Percentiles rank a stretch among this genome's conserved stretches.
Conservation (phyloP, 2,329 filamentous ascomycete species). For the Apiospora marii region DNA sequence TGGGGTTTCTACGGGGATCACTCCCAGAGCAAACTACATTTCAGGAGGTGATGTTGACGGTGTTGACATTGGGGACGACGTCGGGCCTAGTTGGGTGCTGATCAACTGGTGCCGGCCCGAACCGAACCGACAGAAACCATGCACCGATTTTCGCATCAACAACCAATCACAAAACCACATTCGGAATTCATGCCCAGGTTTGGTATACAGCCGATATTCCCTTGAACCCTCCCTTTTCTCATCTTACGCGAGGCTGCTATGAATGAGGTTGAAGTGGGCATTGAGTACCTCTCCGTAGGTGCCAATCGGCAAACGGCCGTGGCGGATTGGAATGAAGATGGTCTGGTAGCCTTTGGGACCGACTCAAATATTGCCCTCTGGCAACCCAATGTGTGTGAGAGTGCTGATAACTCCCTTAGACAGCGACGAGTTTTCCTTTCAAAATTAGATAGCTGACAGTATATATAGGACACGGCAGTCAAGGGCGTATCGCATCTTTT, state of each 20-base stretch:
- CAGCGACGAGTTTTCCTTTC: background rate
- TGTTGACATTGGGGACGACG: background rate
- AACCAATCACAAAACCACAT: slow-evolving; percentile 18
- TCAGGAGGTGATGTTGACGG: background rate
- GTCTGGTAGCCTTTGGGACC: slow-evolving; percentile 85
- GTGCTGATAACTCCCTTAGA: background rate
- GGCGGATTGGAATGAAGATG: slow-evolving; percentile 83
- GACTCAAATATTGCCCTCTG: slow-evolving; percentile 90
- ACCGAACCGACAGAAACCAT: background rate
- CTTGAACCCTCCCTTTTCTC: background rate
- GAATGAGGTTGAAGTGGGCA: slow-evolving; percentile 41
- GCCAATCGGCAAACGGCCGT: slow-evolving; percentile 90
- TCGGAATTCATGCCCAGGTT: slow-evolving; percentile 1
- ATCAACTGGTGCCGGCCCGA: slow-evolving; percentile 17
- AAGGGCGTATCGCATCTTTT: slow-evolving; percentile 73
- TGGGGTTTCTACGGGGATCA: background rate
- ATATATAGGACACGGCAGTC: slow-evolving; percentile 45
- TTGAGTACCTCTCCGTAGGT: slow-evolving; percentile 74
- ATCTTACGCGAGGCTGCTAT: slow-evolving; percentile 28
- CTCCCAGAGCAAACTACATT: background rate
- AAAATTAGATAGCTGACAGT: slow-evolving; percentile 1
- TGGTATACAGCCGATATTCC: background rate
- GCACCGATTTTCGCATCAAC: slow-evolving; percentile 18
- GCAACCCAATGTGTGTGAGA: slow-evolving; percentile 73
- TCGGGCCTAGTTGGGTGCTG: background rate